Evolutionary conservation across 2,329 filamentous ascomycete genomes (phyloP).

Genomic region (Aspergillus thermomutatus): DNA sequence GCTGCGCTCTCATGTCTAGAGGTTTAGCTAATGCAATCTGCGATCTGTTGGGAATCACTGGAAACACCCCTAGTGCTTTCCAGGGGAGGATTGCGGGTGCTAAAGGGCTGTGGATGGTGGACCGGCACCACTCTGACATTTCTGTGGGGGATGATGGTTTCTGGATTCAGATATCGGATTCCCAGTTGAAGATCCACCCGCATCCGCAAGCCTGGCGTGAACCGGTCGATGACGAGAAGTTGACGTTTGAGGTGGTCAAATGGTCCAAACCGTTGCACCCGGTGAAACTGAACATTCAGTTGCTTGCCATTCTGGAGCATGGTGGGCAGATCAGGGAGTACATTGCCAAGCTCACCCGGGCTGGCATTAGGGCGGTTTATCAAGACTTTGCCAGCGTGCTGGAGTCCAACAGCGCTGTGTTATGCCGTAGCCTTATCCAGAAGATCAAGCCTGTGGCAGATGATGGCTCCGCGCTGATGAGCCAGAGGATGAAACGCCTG

Average conservation of each 20-base stretch:
- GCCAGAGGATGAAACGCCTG: slow-evolving; percentile 23
- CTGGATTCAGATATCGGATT: slow-evolving; percentile 57
- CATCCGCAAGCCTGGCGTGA: slow-evolving; percentile 36
- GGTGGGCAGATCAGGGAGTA: slow-evolving; percentile 44
- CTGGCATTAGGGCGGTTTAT: slow-evolving; percentile 35
- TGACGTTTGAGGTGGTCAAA: slow-evolving; percentile 57
- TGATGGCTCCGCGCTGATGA: slow-evolving; percentile 16
- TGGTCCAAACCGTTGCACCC: slow-evolving; percentile 44
- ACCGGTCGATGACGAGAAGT: slow-evolving; percentile 39
- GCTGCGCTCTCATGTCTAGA: slow-evolving; percentile 55
- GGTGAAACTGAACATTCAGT: slow-evolving; percentile 51
- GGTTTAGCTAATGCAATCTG: slow-evolving; percentile 48
- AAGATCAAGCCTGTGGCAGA: slow-evolving; percentile 26
- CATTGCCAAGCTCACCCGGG: slow-evolving; percentile 43
- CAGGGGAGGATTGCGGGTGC: slow-evolving; percentile 59
- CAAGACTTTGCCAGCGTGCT: slow-evolving; percentile 36
- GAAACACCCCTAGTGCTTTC: slow-evolving; percentile 48
- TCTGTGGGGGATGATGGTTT: slow-evolving; percentile 29
- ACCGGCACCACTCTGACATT: slow-evolving; percentile 32
- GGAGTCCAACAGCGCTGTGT: slow-evolving; percentile 27
- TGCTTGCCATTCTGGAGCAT: slow-evolving; percentile 55
- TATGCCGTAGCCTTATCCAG: slow-evolving; percentile 37
- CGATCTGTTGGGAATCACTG: slow-evolving; percentile 38
- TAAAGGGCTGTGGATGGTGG: slow-evolving; percentile 61
- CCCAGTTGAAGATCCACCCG: slow-evolving; percentile 55